phyloP scores from a whole-genome alignment of 345 rosid species.

The Punica granatum region DNA sequence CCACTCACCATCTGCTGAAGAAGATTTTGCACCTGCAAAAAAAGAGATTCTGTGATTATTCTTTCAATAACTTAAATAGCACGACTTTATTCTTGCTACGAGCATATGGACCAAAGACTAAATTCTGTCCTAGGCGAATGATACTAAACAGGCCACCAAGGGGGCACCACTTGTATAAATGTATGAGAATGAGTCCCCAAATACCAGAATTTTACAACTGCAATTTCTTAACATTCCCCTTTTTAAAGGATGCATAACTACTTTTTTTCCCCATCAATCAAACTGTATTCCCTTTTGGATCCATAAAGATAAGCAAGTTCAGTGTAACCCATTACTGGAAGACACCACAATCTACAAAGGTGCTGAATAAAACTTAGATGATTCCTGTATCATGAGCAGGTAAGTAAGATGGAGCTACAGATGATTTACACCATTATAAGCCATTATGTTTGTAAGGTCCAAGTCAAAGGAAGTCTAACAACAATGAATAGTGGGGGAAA shows the following conservation, averaged over 20 bases:
- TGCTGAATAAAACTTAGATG: neutral
- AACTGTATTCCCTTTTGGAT: neutral
- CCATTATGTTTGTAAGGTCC: neutral
- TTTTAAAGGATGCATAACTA: neutral
- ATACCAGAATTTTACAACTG: neutral
- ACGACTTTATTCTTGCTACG: neutral
- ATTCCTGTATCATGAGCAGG: neutral
- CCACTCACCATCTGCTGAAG: slow-evolving; percentile 79
- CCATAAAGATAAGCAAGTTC: neutral
- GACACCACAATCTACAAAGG: neutral
- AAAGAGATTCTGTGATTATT: neutral
- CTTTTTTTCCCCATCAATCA: neutral
- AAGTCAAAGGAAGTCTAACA: neutral
- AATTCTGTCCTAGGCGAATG: neutral
- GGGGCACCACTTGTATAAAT: neutral
- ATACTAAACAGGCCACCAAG: neutral
- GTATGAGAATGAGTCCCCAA: neutral
- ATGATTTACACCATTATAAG: neutral
- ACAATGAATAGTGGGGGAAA: neutral
- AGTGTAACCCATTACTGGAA: neutral
- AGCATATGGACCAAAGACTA: neutral
- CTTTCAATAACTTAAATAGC: neutral
- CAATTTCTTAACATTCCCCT: neutral
- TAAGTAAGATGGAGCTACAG: neutral
- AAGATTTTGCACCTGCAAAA: slow-evolving; percentile 72